Conservation (phyloP, 2,329 filamentous ascomycete genomes). For the Claviceps spartinae region DNA sequence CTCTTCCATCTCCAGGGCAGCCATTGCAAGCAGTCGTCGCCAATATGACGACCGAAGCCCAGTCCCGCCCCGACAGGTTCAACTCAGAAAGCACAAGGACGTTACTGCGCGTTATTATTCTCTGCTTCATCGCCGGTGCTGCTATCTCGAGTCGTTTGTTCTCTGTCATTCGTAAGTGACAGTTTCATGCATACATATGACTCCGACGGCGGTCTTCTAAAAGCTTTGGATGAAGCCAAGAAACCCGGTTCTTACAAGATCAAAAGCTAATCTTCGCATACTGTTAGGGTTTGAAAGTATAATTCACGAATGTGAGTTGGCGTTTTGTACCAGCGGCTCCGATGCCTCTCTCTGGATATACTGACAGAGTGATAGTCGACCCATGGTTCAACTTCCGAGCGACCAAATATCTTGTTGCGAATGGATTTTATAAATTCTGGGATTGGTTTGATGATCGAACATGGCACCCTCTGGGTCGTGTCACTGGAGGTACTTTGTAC, state of each 20-base stretch:
- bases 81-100: slow-evolving; percentile 72
- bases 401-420: slow-evolving; percentile 89
- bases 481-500: slow-evolving; percentile 97
- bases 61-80: slow-evolving; percentile 57
- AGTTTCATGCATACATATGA: slow-evolving; percentile 3
- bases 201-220: background rate
- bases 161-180: slow-evolving; percentile 81
- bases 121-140: slow-evolving; percentile 79
- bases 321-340: background rate
- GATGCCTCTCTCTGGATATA: background rate
- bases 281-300: slow-evolving; percentile 84
- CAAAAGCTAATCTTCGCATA: slow-evolving; percentile 17
- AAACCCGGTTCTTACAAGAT: background rate
- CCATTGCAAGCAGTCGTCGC: slow-evolving; percentile 20
- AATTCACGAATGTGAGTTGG: slow-evolving; percentile 89
- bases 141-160: slow-evolving; percentile 90
- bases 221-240: background rate
- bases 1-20: slow-evolving; percentile 19
- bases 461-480: slow-evolving; percentile 97
- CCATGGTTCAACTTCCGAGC: slow-evolving; percentile 99
- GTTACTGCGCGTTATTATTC: slow-evolving; percentile 77
- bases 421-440: slow-evolving; percentile 99
- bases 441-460: slow-evolving; percentile 99
- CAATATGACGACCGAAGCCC: slow-evolving; percentile 30
- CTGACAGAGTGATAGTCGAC: slow-evolving; percentile 54